These are phyloP conservation scores for Cryptosporidium ryanae DNA, from an alignment of 169 alveolate species.

Conservation along the genomic window DNA sequence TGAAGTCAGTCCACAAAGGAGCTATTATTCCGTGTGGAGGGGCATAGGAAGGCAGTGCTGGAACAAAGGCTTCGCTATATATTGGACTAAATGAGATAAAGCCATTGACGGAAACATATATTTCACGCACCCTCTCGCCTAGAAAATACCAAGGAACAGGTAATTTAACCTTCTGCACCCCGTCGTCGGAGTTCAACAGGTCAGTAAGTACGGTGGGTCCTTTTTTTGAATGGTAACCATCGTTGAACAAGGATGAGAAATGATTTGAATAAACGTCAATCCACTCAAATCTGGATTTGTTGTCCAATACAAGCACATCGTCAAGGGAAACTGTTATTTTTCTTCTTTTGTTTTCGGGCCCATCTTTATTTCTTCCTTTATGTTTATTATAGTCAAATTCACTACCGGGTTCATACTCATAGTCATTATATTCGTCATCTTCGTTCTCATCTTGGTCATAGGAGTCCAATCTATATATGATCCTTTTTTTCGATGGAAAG, in stretches of 20 bases:
- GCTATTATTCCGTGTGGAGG: constrained; percentile 74
- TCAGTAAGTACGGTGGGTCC: constrained; percentile 1
- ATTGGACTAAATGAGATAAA: constrained; percentile 63
- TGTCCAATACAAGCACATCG: constrained; percentile 9
- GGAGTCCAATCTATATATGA: constrained; percentile 37
- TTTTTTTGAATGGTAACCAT: neutral
- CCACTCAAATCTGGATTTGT: constrained; percentile 42
- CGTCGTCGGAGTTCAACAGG: constrained; percentile 51
- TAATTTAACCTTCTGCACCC: constrained; percentile 42
- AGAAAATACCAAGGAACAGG: constrained; percentile 50
- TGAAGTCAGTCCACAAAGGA: constrained; percentile 73
- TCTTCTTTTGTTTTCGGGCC: neutral
- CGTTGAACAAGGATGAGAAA: neutral
- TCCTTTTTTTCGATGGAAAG: constrained; percentile 41
- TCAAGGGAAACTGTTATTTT: constrained; percentile 12
- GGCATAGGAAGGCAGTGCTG: constrained; percentile 70
- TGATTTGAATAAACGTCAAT: neutral
- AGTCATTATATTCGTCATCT: neutral
- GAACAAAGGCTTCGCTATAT: constrained; percentile 66
- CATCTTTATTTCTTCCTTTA: too few species aligned
- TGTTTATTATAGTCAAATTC: too few species aligned
- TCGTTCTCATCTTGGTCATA: constrained; percentile 4
- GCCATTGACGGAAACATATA: constrained; percentile 64
- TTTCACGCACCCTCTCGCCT: constrained; percentile 40
- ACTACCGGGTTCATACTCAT: neutral